A percentile compares a stretch with the other conserved stretches of the same genome.
These are phyloP conservation scores for Rosa multiflora DNA, from an alignment of 306 rosid genomes.

Conservation along the genomic window DNA sequence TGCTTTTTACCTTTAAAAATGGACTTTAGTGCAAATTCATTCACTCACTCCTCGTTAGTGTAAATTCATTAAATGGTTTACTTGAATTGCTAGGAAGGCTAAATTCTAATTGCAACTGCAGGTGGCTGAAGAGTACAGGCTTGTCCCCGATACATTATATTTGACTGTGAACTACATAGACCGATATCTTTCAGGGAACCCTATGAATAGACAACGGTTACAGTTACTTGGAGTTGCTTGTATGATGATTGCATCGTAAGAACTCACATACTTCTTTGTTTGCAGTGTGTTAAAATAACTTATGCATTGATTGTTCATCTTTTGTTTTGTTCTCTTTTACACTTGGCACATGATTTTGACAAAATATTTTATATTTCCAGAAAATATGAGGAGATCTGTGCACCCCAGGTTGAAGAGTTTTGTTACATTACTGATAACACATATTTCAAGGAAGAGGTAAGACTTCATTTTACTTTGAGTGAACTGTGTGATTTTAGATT, in stretches of 20 bases:
- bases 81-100: conserved; percentile 18
- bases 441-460: conserved; percentile 90
- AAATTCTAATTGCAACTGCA: conserved; percentile 32
- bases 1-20: background rate
- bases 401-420: conserved; percentile 97
- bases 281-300: background rate
- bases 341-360: conserved; percentile 1
- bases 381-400: conserved; percentile 96
- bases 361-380: conserved; percentile 39
- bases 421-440: conserved; percentile 96
- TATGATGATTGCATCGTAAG: conserved; percentile 99
- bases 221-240: conserved; percentile 96
- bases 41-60: no score
- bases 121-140: conserved; percentile 98
- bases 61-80: background rate
- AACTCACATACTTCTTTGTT: background rate
- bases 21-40: no score
- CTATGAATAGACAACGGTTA: conserved; percentile 75
- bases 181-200: conserved; percentile 87
- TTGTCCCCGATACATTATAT: conserved; percentile 91
- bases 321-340: background rate
- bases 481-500: conserved; percentile 3
- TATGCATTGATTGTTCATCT: background rate
- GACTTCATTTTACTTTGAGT: conserved; percentile 9
- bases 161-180: conserved; percentile 93